A percentile compares a stretch with the other conserved stretches of the same genome.
Evolutionary conservation across 106 monocot species (phyloP).

Genomic region (Acorus gramineus): DNA sequence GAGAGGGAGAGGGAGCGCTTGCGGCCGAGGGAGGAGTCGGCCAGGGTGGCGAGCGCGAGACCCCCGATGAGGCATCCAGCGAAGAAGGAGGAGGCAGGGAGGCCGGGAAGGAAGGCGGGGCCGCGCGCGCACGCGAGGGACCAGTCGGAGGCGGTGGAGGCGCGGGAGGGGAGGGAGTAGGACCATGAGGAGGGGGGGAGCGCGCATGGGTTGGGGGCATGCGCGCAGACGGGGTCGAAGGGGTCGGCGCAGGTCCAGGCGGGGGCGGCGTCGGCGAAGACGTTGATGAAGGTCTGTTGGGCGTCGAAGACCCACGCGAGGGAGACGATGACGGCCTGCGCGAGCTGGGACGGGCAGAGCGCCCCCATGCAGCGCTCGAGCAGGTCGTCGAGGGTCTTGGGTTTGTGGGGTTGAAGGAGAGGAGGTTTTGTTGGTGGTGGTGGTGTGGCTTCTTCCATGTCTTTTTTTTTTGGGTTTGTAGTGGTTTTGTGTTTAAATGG

Average conservation of each 20-base stretch:
- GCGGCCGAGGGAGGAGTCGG: slow-evolving; percentile 54
- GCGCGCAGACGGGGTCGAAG: slow-evolving; percentile 1
- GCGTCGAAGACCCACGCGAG: slow-evolving; percentile 48
- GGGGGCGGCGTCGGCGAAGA: slow-evolving; percentile 50
- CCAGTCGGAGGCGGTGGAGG: slow-evolving; percentile 56
- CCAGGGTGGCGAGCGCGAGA: slow-evolving; percentile 47
- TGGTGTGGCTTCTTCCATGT: too few species aligned
- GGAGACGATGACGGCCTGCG: slow-evolving; percentile 24
- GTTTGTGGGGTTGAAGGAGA: neutral
- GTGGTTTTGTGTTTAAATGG: too few species aligned
- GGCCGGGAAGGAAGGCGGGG: slow-evolving; percentile 15
- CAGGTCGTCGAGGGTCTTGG: slow-evolving; percentile 25
- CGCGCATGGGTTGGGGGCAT: slow-evolving; percentile 17
- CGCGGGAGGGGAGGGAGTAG: slow-evolving; percentile 26
- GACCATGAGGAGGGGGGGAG: slow-evolving; percentile 31
- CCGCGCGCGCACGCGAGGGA: slow-evolving; percentile 34
- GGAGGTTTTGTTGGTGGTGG: neutral
- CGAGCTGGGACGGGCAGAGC: slow-evolving; percentile 13
- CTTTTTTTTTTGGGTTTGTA: too few species aligned
- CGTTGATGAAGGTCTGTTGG: slow-evolving; percentile 57
- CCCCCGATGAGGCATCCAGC: slow-evolving; percentile 63
- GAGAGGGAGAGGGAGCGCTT: slow-evolving; percentile 39
- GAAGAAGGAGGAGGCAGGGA: slow-evolving; percentile 52
- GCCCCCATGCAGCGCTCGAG: slow-evolving; percentile 28
- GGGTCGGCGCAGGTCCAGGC: slow-evolving; percentile 41